Conservation (phyloP, 208 protist genomes). For the Trypanosoma vivax region DNA sequence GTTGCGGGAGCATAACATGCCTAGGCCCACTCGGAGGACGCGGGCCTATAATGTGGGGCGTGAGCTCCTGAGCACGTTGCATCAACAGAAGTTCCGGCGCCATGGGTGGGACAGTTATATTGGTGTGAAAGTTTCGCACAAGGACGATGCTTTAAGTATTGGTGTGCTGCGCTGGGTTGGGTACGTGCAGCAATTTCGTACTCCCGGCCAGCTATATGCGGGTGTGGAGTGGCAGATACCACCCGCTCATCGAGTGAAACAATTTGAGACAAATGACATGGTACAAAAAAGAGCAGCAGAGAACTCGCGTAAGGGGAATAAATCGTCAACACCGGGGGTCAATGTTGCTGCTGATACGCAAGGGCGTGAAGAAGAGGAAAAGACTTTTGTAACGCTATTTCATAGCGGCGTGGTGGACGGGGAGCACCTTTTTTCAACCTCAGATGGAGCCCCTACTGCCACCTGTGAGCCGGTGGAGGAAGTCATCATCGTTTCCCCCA, state of each 20-base stretch:
- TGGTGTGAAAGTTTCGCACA: conserved; percentile 18
- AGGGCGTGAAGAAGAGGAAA: too few species aligned
- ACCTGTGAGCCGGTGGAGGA: conserved; percentile 45
- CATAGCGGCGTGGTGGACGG: conserved; percentile 45
- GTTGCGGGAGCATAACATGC: conserved; percentile 22
- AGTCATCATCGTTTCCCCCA: conserved; percentile 20
- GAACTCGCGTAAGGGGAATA: background rate
- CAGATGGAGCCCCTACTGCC: conserved; percentile 19
- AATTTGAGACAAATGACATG: too few species aligned
- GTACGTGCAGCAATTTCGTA: conserved; percentile 38
- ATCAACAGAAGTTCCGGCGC: conserved; percentile 21
- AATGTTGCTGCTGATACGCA: background rate
- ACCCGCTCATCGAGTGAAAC: conserved; percentile 13
- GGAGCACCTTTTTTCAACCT: conserved; percentile 56
- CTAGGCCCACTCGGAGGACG: conserved; percentile 12
- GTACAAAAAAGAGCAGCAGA: background rate
- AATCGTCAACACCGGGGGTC: too few species aligned
- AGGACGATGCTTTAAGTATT: conserved; percentile 5
- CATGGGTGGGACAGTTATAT: conserved; percentile 34
- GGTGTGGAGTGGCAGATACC: conserved; percentile 55
- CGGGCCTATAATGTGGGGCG: conserved; percentile 19
- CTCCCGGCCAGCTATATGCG: conserved; percentile 33
- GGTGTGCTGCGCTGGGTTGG: conserved; percentile 57
- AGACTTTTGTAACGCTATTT: conserved; percentile 1
- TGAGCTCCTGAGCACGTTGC: conserved; percentile 15